Evolutionary conservation across 345 rosid genomes (phyloP).

Genomic region (Durio zibethinus): DNA sequence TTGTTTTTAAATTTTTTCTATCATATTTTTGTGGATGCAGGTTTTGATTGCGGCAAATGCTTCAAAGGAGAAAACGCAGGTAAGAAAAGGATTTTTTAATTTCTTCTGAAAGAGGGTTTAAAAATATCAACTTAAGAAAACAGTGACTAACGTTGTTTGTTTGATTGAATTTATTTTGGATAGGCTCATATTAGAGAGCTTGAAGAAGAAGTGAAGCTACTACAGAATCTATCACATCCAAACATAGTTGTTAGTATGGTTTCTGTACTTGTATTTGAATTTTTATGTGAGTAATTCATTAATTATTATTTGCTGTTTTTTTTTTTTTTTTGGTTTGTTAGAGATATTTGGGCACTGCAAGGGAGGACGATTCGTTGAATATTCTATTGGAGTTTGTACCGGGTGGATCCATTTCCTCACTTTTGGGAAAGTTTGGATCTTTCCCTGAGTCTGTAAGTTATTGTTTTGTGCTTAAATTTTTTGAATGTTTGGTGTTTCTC

Average conservation of each 20-base stretch:
- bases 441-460: slow-evolving; percentile 73
- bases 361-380: slow-evolving; percentile 67
- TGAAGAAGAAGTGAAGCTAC: slow-evolving; percentile 81
- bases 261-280: not conserved
- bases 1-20: not conserved
- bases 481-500: not conserved
- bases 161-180: not conserved
- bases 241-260: slow-evolving; percentile 69
- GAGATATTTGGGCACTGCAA: slow-evolving; percentile 79
- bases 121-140: not conserved
- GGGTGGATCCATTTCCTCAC: slow-evolving; percentile 77
- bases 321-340: slow-evolving; percentile 31
- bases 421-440: slow-evolving; percentile 75
- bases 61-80: slow-evolving; percentile 72
- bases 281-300: not conserved
- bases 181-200: slow-evolving; percentile 72
- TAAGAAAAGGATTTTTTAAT: not conserved
- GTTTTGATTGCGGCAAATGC: slow-evolving; percentile 57
- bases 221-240: slow-evolving; percentile 74
- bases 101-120: not conserved
- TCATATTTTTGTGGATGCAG: slow-evolving; percentile 21
- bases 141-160: not conserved
- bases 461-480: slow-evolving; percentile 3
- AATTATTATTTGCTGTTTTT: not conserved
- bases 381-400: slow-evolving; percentile 77